phyloP scores from a whole-genome alignment of 2,329 filamentous ascomycete genomes.

The Aaosphaeria pasadenensis region DNA sequence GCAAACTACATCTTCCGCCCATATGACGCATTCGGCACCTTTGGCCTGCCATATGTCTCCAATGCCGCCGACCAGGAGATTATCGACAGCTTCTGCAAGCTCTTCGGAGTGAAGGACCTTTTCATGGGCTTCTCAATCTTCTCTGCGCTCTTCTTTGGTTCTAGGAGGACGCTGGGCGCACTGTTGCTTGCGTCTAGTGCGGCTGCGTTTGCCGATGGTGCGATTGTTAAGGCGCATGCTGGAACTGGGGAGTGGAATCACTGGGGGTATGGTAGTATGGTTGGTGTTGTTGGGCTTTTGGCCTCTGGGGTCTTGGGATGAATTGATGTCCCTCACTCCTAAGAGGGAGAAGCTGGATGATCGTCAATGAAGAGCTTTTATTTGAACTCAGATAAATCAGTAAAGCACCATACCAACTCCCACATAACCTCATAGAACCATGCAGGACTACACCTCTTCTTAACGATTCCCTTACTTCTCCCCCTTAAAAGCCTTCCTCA shows the following conservation, averaged over 20 bases:
- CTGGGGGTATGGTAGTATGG: constrained; percentile 43
- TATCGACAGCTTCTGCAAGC: constrained; percentile 44
- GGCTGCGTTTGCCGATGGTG: constrained; percentile 48
- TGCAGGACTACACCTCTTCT: too few relatives aligned
- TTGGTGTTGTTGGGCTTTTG: constrained; percentile 32
- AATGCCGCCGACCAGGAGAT: constrained; percentile 33
- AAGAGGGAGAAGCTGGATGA: too few relatives aligned
- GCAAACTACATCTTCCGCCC: constrained; percentile 41
- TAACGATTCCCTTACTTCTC: too few relatives aligned
- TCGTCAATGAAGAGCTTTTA: too few relatives aligned
- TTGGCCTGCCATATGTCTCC: constrained; percentile 30
- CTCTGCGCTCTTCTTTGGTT: constrained; percentile 38
- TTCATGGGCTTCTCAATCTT: constrained; percentile 47
- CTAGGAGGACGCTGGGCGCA: constrained; percentile 40
- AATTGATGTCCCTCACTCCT: neutral
- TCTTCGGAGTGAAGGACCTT: constrained; percentile 51
- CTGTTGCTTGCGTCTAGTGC: constrained; percentile 41
- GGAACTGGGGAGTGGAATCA: constrained; percentile 49
- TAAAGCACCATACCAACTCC: too few relatives aligned
- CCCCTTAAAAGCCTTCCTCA: constrained; percentile 28
- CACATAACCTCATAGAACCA: too few relatives aligned
- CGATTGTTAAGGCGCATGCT: constrained; percentile 36
- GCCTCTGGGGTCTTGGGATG: constrained; percentile 27
- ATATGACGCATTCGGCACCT: constrained; percentile 34
- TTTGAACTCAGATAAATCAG: too few relatives aligned